Conservation (phyloP, 768 basidiomycete species). For the Coprinellus micaceus region DNA sequence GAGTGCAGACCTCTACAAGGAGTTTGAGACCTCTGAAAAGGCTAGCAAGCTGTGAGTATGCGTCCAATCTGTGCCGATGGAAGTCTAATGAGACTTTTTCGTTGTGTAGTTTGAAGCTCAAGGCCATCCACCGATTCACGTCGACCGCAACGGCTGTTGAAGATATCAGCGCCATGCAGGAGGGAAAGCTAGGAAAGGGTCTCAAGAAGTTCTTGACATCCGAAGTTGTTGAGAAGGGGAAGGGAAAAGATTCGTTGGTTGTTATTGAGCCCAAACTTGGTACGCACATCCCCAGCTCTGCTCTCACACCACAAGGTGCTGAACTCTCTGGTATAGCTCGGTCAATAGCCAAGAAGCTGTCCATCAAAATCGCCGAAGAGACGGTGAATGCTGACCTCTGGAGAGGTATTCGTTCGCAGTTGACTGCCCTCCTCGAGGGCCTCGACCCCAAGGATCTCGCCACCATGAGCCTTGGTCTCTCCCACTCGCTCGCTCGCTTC, state of each 20-base stretch:
- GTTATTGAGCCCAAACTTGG: constrained; percentile 91
- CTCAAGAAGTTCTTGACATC: constrained; percentile 91
- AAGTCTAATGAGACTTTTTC: background rate
- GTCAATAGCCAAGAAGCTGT: constrained; percentile 90
- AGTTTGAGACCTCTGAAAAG: constrained; percentile 89
- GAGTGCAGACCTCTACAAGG: constrained; percentile 82
- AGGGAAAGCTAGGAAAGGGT: constrained; percentile 88
- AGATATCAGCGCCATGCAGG: constrained; percentile 89
- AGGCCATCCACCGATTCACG: constrained; percentile 93
- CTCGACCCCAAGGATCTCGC: constrained; percentile 91
- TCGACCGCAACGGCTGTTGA: constrained; percentile 97
- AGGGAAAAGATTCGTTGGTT: constrained; percentile 78
- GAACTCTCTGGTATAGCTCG: constrained; percentile 44
- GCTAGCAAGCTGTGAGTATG: constrained; percentile 84
- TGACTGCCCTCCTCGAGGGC: constrained; percentile 83
- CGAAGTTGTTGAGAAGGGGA: constrained; percentile 83
- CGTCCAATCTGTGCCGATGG: background rate
- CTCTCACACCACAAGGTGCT: background rate
- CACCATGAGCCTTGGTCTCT: constrained; percentile 96
- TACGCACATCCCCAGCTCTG: constrained; percentile 33
- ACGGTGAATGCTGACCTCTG: constrained; percentile 70
- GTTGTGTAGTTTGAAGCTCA: constrained; percentile 76
- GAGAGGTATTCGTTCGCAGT: constrained; percentile 91
- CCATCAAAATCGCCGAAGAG: constrained; percentile 76
- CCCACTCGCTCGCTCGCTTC: constrained; percentile 95